Evolutionary conservation across 345 rosid species (phyloP).

Genomic region (Geranium rotundifolium): DNA sequence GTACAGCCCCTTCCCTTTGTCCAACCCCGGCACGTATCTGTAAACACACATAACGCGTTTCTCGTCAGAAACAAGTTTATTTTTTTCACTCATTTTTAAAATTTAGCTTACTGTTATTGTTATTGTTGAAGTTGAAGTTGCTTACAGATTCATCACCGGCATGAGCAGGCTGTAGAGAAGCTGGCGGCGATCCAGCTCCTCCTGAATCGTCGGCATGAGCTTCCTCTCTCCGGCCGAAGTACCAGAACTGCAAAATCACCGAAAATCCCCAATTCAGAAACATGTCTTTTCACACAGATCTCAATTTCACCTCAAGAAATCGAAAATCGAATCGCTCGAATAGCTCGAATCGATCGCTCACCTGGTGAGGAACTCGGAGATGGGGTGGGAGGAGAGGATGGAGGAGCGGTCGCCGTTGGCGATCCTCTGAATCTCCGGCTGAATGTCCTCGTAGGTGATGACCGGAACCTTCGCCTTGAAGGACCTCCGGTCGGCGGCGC

Average conservation of each 20-base stretch:
- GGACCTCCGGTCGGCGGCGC: slow-evolving; percentile 51
- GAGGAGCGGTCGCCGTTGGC: slow-evolving; percentile 88
- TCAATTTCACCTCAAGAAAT: too few species aligned
- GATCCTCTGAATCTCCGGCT: slow-evolving; percentile 82
- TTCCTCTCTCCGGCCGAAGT: slow-evolving; percentile 98
- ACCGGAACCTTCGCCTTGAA: slow-evolving; percentile 65
- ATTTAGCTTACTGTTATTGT: too few species aligned
- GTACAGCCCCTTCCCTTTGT: slow-evolving; percentile 85
- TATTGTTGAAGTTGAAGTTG: slow-evolving; percentile 3
- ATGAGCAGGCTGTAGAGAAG: slow-evolving; percentile 77
- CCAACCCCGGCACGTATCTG: slow-evolving; percentile 72
- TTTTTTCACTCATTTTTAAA: too few species aligned
- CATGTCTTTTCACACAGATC: too few species aligned
- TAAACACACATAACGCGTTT: too few species aligned
- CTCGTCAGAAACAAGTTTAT: too few species aligned
- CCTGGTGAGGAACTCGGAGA: slow-evolving; percentile 98
- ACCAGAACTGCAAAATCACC: slow-evolving; percentile 55
- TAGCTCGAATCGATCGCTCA: too few species aligned
- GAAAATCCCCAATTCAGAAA: not conserved
- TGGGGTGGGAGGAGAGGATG: slow-evolving; percentile 70
- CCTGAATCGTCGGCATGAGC: slow-evolving; percentile 83
- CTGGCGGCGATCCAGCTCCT: slow-evolving; percentile 89
- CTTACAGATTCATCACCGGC: slow-evolving; percentile 99
- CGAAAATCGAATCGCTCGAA: too few species aligned
- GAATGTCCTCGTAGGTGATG: slow-evolving; percentile 78